Base-by-base conservation (phyloP, 371 early-diverging fungal species). In the Mycotypha africana region DNA sequence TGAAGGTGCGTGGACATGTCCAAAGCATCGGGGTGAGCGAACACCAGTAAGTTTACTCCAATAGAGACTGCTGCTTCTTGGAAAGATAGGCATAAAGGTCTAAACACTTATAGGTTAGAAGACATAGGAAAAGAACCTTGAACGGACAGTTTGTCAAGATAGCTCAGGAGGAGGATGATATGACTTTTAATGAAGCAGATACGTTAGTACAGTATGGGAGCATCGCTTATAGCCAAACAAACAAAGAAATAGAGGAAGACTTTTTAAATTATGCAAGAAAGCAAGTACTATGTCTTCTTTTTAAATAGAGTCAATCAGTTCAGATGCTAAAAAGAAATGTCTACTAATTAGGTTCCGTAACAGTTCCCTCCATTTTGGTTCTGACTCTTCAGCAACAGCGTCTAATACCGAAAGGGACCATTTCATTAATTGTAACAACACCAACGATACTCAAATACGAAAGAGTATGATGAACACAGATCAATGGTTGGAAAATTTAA, bases 1-100 rank as follows among this genome's bases (percentile, higher is more conserved):
- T 24, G 86, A 86, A 12, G 74, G 68, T 53, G 74, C 78, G 35
- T 93, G 93, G 93, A 90, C 82, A 84, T 93, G 93, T 53, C 93
- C 93, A 8, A 79, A 74, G 45, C 93, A 93, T 58, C 82, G 67
- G 8, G n/a, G n/a, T n/a, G 89, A 90, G 37, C 79, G 81, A 37
- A 42, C 42, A 6, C 22, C 22, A 7, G 49, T 49, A 49, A 48
- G n/a, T n/a, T n/a, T n/a, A n/a, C n/a, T n/a, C n/a, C n/a, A n/a
- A n/a, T n/a, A n/a, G n/a, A n/a, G n/a, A n/a, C n/a, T n/a, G n/a
- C n/a, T n/a, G n/a, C n/a, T n/a, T n/a, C n/a, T n/a, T n/a, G n/a
- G n/a, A n/a, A n/a, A n/a, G n/a, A n/a, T n/a, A n/a, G n/a, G n/a
- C n/a, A n/a, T n/a, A n/a, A n/a, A n/a, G n/a, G n/a, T n/a, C n/a